phyloP scores from a whole-genome alignment of 352 stramenopile species.

The Globisporangium uncinulatum region DNA sequence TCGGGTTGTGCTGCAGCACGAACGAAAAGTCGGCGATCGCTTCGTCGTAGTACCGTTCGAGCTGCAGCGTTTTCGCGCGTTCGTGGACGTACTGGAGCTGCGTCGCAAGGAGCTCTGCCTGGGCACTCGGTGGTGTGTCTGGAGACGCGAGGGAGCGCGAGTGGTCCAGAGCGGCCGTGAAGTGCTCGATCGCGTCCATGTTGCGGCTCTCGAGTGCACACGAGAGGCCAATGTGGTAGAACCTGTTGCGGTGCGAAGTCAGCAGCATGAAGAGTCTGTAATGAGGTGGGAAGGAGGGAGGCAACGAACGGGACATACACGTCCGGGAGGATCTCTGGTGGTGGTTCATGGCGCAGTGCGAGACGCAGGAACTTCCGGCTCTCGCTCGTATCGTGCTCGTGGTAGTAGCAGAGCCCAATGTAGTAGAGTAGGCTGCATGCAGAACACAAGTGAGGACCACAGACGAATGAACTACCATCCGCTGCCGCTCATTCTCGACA shows the following conservation, averaged over 20 bases:
- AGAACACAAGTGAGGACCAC: background rate
- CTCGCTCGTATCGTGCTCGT: constrained; percentile 37
- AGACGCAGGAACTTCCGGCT: constrained; percentile 42
- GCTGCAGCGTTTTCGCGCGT: constrained; percentile 68
- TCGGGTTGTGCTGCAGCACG: constrained; percentile 63
- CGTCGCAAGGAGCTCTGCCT: constrained; percentile 9
- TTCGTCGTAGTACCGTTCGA: constrained; percentile 65
- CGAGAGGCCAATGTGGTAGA: constrained; percentile 69
- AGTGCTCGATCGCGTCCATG: constrained; percentile 65
- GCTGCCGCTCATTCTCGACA: too few relatives aligned
- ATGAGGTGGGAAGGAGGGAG: background rate
- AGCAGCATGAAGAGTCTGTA: background rate
- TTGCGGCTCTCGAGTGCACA: constrained; percentile 38
- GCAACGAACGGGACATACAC: constrained; percentile 31
- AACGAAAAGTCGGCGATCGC: constrained; percentile 68
- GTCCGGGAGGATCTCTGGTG: constrained; percentile 35
- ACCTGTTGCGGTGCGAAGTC: constrained; percentile 16
- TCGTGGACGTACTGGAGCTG: constrained; percentile 62
- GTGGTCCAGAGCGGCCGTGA: constrained; percentile 38
- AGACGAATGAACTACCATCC: too few relatives aligned
- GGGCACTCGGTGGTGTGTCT: constrained; percentile 1
- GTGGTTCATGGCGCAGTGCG: constrained; percentile 25
- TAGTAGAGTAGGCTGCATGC: constrained; percentile 47
- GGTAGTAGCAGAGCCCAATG: constrained; percentile 57
- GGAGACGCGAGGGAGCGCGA: constrained; percentile 5